Evolutionary conservation across 768 basidiomycete species (phyloP), one percentile per base, ranked within the genome.

Genomic region (Auricularia sp.): DNA sequence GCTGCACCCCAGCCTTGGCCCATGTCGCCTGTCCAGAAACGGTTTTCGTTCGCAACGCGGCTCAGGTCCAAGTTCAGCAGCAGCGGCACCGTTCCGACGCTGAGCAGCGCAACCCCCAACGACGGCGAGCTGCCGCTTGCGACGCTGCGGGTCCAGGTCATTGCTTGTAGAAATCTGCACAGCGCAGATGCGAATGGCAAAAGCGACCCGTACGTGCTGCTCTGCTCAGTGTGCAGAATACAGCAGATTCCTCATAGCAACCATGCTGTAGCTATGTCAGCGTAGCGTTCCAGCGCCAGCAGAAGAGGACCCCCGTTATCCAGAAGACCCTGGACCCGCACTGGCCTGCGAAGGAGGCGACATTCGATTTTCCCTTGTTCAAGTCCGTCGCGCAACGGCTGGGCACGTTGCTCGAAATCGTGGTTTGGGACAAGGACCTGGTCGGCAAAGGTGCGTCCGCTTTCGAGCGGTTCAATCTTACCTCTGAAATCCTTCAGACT

Each of bases 121-220:
- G 53, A 33, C 12, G 68, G 67, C 61, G 69, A 70, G 61, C 36
- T 53, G n/a, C 67, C 68, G 18, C 63, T 64, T 6, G 62, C 66
- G 58, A 66, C 67, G 58, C 65, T 70, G 21, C 61, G 67, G 29
- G 67, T 69, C 18, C 69, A 70, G 62, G 62, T 70, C 44, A 33
- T 69, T 12, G 67, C 62, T n/a, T 69, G 68, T 47, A 59, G 58
- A 33, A 65, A 69, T 62, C 69, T 70, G 53, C n/a, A 64, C 18
- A 66, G 64, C 33, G 64, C 61, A 36, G 69, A 70, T 58, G 64
- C 61, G 36, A 64, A 64, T 43, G 69, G 69, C 7, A 69, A 63
- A 36, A 68, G 67, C 63, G 69, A 70, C 63, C 69, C 69, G 69
- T 70, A 59, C 33, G 68, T 67, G 10, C 10, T 18, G 18, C 18